These are phyloP conservation scores for Dichotomopilus funicola DNA, from an alignment of 2,329 filamentous ascomycete species.

Conservation along the genomic window DNA sequence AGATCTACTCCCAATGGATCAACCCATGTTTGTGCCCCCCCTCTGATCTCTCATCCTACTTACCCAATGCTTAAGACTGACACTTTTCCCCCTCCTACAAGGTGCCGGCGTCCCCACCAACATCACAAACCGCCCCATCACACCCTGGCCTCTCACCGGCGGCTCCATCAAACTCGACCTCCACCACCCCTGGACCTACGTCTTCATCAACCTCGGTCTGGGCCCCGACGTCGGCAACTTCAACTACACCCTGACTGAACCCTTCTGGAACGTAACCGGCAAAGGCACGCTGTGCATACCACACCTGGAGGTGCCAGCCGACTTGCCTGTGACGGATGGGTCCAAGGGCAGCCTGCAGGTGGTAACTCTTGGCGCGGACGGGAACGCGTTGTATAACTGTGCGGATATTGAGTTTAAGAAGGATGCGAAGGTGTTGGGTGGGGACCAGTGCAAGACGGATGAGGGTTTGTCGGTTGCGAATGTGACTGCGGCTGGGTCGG, in stretches of 20 bases:
- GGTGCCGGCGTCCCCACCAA: constrained; percentile 42
- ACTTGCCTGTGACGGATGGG: constrained; percentile 50
- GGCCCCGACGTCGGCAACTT: constrained; percentile 50
- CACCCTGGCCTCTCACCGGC: constrained; percentile 48
- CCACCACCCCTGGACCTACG: constrained; percentile 46
- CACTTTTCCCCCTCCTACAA: constrained; percentile 18
- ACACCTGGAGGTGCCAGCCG: constrained; percentile 46
- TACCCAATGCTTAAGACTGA: background rate
- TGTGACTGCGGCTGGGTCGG: constrained; percentile 25
- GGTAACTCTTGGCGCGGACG: constrained; percentile 53
- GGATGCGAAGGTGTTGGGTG: constrained; percentile 39
- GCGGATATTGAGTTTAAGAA: constrained; percentile 64
- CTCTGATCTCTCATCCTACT: background rate
- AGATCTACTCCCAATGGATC: constrained; percentile 40
- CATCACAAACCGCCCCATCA: constrained; percentile 37
- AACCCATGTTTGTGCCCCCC: constrained; percentile 40
- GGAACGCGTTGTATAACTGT: constrained; percentile 64
- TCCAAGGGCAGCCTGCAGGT: constrained; percentile 62
- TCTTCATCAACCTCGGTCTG: constrained; percentile 49
- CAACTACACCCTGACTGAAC: constrained; percentile 59
- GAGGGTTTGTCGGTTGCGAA: constrained; percentile 41
- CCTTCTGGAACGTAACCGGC: constrained; percentile 52
- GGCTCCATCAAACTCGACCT: constrained; percentile 43
- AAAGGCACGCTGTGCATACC: constrained; percentile 62
- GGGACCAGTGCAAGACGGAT: constrained; percentile 50